These are phyloP conservation scores for Marchantia paleacea DNA, from an alignment of 225 moss, liverwort and hornwort species.

Conservation along the genomic window DNA sequence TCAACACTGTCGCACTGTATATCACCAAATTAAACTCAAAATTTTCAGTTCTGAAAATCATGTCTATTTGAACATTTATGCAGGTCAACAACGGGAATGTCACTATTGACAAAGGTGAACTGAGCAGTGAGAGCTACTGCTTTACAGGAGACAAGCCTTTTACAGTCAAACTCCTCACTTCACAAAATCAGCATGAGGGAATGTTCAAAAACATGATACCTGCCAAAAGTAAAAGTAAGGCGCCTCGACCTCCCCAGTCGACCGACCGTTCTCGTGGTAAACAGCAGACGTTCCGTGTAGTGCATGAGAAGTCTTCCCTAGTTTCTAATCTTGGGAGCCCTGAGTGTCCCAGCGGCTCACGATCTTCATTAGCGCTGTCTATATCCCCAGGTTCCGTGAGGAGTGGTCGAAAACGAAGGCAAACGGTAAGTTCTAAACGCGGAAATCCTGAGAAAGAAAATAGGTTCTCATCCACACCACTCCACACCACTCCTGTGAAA, in stretches of 20 bases:
- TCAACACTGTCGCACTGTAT: not conserved
- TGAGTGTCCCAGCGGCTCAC: conserved; percentile 16
- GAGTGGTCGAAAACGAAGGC: conserved; percentile 43
- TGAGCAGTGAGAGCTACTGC: conserved; percentile 38
- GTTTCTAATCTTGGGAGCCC: conserved; percentile 24
- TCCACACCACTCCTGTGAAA: conserved; percentile 42
- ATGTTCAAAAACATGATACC: conserved; percentile 42
- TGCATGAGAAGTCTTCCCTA: conserved; percentile 18
- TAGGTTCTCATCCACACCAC: conserved; percentile 10
- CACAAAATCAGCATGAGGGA: conserved; percentile 42
- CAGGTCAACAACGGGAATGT: conserved; percentile 64
- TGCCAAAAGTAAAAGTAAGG: conserved; percentile 27
- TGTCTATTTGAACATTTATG: not conserved
- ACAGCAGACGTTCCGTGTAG: conserved; percentile 17
- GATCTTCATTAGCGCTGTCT: conserved; percentile 22
- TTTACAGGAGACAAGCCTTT: conserved; percentile 51
- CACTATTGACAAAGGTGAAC: conserved; percentile 35
- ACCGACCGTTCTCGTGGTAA: conserved; percentile 9
- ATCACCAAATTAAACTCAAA: not conserved
- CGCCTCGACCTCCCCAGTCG: conserved; percentile 6
- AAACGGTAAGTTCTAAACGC: conserved; percentile 27
- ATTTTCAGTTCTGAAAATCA: not conserved
- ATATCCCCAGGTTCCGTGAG: conserved; percentile 36
- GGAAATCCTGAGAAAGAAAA: conserved; percentile 43
- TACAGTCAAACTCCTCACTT: conserved; percentile 39